A percentile compares a stretch with the other conserved stretches of the same genome.
phyloP scores from a whole-genome alignment of 2,329 filamentous ascomycete genomes.

The Colletotrichum coccodes region DNA sequence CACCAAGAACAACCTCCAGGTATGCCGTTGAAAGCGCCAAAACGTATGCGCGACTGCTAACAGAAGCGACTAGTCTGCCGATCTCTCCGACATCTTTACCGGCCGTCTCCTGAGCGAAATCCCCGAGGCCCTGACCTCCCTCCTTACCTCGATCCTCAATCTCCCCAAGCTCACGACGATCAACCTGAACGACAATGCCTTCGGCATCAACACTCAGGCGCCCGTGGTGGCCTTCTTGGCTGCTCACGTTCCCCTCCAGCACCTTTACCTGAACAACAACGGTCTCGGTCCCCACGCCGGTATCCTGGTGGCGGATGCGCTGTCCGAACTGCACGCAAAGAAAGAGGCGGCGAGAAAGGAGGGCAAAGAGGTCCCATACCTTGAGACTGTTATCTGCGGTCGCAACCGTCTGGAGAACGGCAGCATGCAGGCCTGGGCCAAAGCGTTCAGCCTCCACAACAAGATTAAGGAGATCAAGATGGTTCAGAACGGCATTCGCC shows the following conservation, averaged over 20 bases:
- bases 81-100: constrained; percentile 98
- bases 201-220: constrained; percentile 93
- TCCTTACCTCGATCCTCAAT: constrained; percentile 87
- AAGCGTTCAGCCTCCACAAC: constrained; percentile 83
- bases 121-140: constrained; percentile 84
- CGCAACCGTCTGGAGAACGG: constrained; percentile 96
- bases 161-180: constrained; percentile 89
- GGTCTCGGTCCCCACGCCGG: constrained; percentile 93
- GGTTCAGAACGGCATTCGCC: constrained; percentile 97
- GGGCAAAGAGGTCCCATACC: constrained; percentile 78
- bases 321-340: constrained; percentile 83
- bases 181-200: constrained; percentile 98
- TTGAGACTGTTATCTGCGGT: constrained; percentile 97
- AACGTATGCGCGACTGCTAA: constrained; percentile 1
- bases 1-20: constrained; percentile 84
- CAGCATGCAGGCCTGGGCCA: constrained; percentile 95
- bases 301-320: constrained; percentile 86
- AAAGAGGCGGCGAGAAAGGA: constrained; percentile 82
- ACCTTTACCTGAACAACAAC: constrained; percentile 98
- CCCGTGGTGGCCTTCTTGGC: constrained; percentile 93
- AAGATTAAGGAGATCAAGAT: constrained; percentile 90
- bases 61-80: constrained; percentile 68
- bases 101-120: constrained; percentile 94
- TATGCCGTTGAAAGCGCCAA: constrained; percentile 47
- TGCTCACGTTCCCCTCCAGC: constrained; percentile 87